Conservation (phyloP, 2,329 filamentous ascomycete genomes). For the Diaporthe caulivora region DNA sequence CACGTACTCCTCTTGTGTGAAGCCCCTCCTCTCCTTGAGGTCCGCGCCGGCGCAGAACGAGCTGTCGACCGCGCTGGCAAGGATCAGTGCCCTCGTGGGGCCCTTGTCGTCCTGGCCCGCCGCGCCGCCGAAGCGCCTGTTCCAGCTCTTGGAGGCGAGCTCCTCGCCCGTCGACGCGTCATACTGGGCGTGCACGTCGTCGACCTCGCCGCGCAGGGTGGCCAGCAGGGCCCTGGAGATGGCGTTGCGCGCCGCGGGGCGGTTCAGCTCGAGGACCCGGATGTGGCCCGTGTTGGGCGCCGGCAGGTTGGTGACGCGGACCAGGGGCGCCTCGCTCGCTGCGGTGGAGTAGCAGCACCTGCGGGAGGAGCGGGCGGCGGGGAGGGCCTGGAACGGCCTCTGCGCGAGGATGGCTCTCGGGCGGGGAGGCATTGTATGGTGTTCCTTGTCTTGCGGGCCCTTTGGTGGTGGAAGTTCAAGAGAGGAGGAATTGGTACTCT, state of each 20-base stretch:
- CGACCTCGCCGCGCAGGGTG: constrained; percentile 78
- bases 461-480: not conserved
- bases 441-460: not conserved
- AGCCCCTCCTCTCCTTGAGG: constrained; percentile 85
- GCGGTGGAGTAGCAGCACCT: constrained; percentile 57
- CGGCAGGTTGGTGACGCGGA: constrained; percentile 81
- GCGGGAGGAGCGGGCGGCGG: constrained; percentile 37
- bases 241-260: constrained; percentile 88
- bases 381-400: constrained; percentile 38
- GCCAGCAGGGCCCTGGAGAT: constrained; percentile 84
- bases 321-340: constrained; percentile 61
- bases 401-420: constrained; percentile 23
- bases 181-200: constrained; percentile 76
- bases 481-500: not conserved
- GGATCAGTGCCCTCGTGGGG: constrained; percentile 82
- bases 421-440: constrained; percentile 26
- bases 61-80: constrained; percentile 86
- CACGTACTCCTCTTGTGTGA: constrained; percentile 81
- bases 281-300: constrained; percentile 87
- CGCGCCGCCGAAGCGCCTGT: constrained; percentile 58
- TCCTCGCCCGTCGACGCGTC: constrained; percentile 65
- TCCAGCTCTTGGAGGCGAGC: constrained; percentile 51
- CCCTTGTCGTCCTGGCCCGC: constrained; percentile 60
- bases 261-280: constrained; percentile 88
- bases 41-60: constrained; percentile 97